A percentile compares a stretch with the other conserved stretches of the same genome.
phyloP scores from a whole-genome alignment of 2,329 filamentous ascomycete genomes.

The Colletotrichum sp. region DNA sequence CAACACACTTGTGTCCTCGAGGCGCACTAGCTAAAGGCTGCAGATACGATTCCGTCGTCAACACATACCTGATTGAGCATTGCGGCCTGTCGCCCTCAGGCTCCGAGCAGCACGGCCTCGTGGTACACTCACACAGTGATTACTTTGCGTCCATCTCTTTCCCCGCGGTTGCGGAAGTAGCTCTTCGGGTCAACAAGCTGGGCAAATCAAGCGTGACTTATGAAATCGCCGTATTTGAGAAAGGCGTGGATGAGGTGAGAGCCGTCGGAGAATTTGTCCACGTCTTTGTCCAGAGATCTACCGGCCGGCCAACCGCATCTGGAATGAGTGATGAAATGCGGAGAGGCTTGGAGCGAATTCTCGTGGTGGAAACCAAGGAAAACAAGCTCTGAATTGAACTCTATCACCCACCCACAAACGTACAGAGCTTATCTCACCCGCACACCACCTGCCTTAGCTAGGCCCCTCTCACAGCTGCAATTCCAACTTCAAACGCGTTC shows the following conservation, averaged over 20 bases:
- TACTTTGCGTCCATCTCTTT: constrained; percentile 85
- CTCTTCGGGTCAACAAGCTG: constrained; percentile 80
- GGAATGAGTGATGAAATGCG: constrained; percentile 70
- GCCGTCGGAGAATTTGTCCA: constrained; percentile 88
- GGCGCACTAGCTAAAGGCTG: neutral
- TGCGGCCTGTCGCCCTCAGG: constrained; percentile 75
- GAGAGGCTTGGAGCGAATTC: constrained; percentile 61
- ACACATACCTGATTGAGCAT: constrained; percentile 82
- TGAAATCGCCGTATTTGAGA: constrained; percentile 85
- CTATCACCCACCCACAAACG: neutral
- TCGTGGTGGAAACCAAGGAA: constrained; percentile 1
- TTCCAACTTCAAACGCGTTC: constrained; percentile 43
- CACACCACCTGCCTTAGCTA: neutral
- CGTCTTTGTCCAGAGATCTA: constrained; percentile 82
- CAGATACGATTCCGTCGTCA: constrained; percentile 88
- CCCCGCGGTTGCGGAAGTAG: constrained; percentile 81
- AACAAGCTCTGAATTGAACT: constrained; percentile 19
- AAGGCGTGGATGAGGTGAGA: constrained; percentile 73
- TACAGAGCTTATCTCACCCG: neutral
- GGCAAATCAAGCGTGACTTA: constrained; percentile 89
- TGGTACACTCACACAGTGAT: constrained; percentile 84
- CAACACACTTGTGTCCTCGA: neutral
- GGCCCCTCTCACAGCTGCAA: constrained; percentile 30
- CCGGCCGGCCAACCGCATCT: constrained; percentile 66
- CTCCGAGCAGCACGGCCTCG: constrained; percentile 78